Evolutionary conservation across 306 rosid genomes (phyloP).

Genomic region (Sphenostylis stenocarpa): DNA sequence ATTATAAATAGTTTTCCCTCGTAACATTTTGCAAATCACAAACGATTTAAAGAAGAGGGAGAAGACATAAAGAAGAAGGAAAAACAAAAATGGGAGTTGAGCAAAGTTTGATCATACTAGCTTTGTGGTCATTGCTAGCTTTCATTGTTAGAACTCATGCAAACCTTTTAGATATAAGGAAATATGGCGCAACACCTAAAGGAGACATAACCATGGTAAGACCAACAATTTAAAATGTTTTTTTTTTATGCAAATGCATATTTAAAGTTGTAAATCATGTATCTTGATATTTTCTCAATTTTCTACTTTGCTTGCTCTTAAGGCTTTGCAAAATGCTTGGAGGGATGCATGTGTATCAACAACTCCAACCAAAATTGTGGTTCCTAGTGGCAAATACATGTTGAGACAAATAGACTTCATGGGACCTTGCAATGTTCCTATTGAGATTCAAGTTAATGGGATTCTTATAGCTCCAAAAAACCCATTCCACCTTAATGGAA

Average conservation of each 20-base stretch:
- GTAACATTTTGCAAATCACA: background rate
- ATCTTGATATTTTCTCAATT: background rate
- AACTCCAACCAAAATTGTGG: conserved; percentile 2
- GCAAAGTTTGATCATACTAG: background rate
- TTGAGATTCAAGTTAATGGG: background rate
- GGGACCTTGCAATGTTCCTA: conserved; percentile 14
- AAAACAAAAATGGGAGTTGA: background rate
- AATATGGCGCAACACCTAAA: background rate
- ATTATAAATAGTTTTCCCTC: background rate
- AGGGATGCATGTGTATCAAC: background rate
- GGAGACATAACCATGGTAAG: background rate
- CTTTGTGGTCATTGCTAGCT: background rate
- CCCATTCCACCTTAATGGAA: background rate
- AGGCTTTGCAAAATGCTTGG: conserved; percentile 17
- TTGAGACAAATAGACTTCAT: background rate
- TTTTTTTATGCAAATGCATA: background rate
- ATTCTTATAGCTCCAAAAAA: background rate
- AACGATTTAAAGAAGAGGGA: background rate
- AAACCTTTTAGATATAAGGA: background rate
- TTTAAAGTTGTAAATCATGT: background rate
- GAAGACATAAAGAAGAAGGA: background rate
- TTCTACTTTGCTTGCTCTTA: background rate
- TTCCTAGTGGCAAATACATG: background rate
- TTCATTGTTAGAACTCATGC: background rate
- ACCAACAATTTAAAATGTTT: background rate